Evolutionary conservation across 2,329 filamentous ascomycete species (phyloP).

Genomic region (Huntiella decipiens): DNA sequence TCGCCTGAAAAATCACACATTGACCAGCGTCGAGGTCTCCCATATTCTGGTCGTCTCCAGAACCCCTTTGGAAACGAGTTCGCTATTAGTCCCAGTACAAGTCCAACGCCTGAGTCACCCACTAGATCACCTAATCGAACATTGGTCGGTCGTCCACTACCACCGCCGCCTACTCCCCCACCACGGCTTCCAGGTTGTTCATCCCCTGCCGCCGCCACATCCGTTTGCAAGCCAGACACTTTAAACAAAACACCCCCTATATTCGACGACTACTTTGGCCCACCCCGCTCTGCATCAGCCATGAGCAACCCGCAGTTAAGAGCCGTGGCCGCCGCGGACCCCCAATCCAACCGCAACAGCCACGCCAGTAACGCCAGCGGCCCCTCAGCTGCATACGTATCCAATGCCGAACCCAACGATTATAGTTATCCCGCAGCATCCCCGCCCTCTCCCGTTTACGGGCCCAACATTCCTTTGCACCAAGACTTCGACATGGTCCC

Average conservation of each 20-base stretch:
- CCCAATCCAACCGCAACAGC: conserved; percentile 1
- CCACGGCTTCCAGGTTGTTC: neutral
- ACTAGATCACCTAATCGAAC: neutral
- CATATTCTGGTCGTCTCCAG: neutral
- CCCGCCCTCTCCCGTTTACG: conserved; percentile 4
- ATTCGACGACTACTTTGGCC: neutral
- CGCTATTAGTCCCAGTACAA: neutral
- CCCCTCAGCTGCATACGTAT: neutral
- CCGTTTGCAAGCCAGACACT: no score
- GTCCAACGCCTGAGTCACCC: neutral
- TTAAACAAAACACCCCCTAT: no score
- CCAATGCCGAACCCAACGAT: conserved; percentile 1
- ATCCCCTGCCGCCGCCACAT: neutral
- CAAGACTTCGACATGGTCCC: conserved; percentile 7
- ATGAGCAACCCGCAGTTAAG: neutral
- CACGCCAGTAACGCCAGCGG: neutral
- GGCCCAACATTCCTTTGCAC: conserved; percentile 8
- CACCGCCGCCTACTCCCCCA: neutral
- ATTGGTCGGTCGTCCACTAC: neutral
- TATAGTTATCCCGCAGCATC: conserved; percentile 2
- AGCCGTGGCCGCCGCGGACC: neutral
- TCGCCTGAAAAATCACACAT: neutral
- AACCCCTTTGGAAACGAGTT: neutral
- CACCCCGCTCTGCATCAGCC: neutral
- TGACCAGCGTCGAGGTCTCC: neutral